Conservation (phyloP, 2,329 filamentous ascomycete genomes). For the Plenodomus lindquistii region DNA sequence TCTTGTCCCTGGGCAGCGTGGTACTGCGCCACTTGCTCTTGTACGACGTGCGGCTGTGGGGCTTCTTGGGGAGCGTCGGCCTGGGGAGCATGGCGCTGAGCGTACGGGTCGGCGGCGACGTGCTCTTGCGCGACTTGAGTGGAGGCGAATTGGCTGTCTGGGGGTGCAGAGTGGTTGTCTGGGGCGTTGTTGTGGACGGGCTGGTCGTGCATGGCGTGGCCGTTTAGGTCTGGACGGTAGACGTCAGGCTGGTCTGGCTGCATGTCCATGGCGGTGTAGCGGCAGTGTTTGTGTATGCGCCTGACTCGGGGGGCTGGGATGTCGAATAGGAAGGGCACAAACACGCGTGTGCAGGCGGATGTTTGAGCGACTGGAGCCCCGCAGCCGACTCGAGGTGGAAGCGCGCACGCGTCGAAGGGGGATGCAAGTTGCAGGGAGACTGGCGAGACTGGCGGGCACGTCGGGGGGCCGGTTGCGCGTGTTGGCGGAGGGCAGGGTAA, state of each 20-base stretch:
- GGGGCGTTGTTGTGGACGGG: neutral
- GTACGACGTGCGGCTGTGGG: neutral
- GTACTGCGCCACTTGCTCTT: constrained; percentile 9
- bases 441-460: too few species aligned
- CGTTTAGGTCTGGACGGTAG: neutral
- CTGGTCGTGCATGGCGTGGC: neutral
- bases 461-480: neutral
- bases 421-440: too few species aligned
- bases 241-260: constrained; percentile 7
- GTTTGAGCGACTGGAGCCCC: constrained; percentile 24
- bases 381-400: constrained; percentile 24
- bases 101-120: neutral
- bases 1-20: constrained; percentile 18
- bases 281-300: constrained; percentile 13
- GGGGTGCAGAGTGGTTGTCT: neutral
- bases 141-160: neutral
- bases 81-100: neutral
- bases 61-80: neutral
- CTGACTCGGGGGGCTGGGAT: constrained; percentile 13
- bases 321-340: neutral
- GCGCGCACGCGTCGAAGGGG: constrained; percentile 35
- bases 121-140: neutral
- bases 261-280: constrained; percentile 20
- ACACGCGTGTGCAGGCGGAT: neutral
- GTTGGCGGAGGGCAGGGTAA: too few species aligned